Evolutionary conservation across 2,329 filamentous ascomycete genomes (phyloP), one percentile per base, ranked within the genome.

Genomic region (Penicillium sp.): DNA sequence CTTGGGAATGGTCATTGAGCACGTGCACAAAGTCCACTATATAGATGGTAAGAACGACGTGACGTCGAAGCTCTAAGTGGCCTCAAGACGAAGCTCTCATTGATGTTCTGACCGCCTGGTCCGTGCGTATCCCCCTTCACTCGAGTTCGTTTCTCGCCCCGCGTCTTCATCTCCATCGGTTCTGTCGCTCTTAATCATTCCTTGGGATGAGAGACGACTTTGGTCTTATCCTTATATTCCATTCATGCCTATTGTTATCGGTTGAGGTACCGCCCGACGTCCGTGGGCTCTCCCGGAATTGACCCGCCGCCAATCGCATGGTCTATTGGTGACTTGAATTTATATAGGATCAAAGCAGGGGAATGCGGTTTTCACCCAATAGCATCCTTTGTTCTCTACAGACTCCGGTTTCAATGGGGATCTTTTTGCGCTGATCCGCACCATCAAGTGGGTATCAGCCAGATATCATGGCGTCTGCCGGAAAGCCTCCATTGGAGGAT

Each of bases 401-500:
- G 61, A 64, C 40, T 62, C 58, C 60, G 63, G 67, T 66, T 71
- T 76, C 75, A 73, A 78, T 78, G 75, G 75, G 71, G 69, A 72
- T 65, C 59, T 61, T 60, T 64, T 65, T 71, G 66, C 69, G 70
- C 67, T 78, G 69, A 77, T 67, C 63, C 67, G 65, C 66, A 66
- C 63, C 66, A 58, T 60, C 63, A 67, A 64, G 67, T 71, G 70
- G 72, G 67, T 67, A 60, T 57, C 54, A 68, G 64, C 66, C 56
- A 58, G 63, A 62, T 53, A 57, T 56, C 56, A 80, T 80, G 78
- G 77, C 78, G 65, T 77, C 78, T 61, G 66, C 70, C 57, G 72
- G 68, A 59, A 79, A 78, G 68, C 73, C 73, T 61, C 72, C 71
- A 62, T 66, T 79, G 63, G 78, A 79, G 59, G 77, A 80, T 62